Evolutionary conservation across 1,284 basidiomycete genomes (phyloP), one percentile per base, ranked within the genome.

Genomic region (Moesziomyces parantarcticus): DNA sequence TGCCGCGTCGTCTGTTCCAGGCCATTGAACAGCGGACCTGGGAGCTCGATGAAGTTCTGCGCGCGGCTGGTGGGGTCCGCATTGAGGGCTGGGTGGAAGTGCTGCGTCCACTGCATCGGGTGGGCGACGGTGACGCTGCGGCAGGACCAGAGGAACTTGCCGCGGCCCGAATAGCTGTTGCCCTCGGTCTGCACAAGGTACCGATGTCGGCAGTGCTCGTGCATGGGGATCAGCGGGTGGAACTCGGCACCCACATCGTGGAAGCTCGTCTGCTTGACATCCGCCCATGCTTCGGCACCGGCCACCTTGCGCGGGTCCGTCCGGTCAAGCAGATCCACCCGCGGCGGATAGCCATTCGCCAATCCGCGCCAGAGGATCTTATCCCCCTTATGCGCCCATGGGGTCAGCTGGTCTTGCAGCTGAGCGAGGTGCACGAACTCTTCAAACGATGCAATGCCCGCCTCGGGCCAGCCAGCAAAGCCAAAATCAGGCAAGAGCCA

Each of bases 161-260:
- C 69, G 20, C 73, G 25, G 1, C 77, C 77, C 26, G 50, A 57
- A 23, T 79, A 79, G 44, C 69, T 75, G 59, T 79, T 79, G 14
- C 77, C 77, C 50, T 79, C 77, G 23, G 64, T 64, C 26, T 79
- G 77, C 7, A 79, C 47, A 7, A 79, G 67, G 42, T 58, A 79
- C 42, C 76, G 78, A 53, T 65, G 60, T 3, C 67, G 23, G 39
- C 77, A 79, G 34, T 76, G 74, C 16, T 78, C 56, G 44, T 71
- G 58, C 57, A 75, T 67, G 1, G 74, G 66, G 14, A 76, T 69
- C 26, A 76, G 41, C 9, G 65, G 66, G 4, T 41, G 39, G 34
- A 68, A 73, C 1, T 74, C 60, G 2, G 23, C 63, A 16, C 66
- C 73, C 0, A 43, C 50, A 32, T 71, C 67, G 65, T 75, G 73